phyloP scores from a whole-genome alignment of 1,139 yeast genomes.

The Suhomyces bokatorum region DNA sequence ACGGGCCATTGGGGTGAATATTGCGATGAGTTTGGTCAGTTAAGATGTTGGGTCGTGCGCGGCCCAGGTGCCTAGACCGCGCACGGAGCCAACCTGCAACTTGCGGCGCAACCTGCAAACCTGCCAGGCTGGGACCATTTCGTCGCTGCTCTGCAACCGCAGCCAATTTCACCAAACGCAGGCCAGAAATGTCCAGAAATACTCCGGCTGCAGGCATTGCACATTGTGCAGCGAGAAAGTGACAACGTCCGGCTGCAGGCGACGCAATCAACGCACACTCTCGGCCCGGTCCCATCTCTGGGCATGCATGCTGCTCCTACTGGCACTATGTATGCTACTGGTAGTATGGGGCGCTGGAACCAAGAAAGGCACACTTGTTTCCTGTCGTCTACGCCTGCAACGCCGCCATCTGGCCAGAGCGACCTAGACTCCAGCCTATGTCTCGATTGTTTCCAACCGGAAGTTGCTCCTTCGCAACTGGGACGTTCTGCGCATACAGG shows the following conservation, averaged over 20 bases:
- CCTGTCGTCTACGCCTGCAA: too few species aligned
- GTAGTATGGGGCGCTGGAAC: too few species aligned
- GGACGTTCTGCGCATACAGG: background rate
- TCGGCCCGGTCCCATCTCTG: too few species aligned
- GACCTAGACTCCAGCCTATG: background rate
- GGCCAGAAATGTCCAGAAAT: too few species aligned
- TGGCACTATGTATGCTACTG: too few species aligned
- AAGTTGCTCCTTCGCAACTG: background rate
- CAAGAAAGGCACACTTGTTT: too few species aligned
- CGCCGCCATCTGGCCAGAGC: background rate
- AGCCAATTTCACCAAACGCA: too few species aligned
- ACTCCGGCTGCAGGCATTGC: too few species aligned
- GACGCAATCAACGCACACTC: too few species aligned
- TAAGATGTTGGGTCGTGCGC: conserved; percentile 3
- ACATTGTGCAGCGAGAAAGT: too few species aligned
- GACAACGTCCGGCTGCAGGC: too few species aligned
- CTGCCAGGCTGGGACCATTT: background rate
- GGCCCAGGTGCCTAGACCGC: background rate
- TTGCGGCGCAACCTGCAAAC: background rate
- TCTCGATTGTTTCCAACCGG: background rate
- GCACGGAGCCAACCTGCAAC: background rate
- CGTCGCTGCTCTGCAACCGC: background rate
- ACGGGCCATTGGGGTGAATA: conserved; percentile 3
- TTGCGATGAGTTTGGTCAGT: conserved; percentile 3
- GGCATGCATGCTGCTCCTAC: too few species aligned